Conservation (phyloP, 768 basidiomycete species). For the Boletus rubropictus region DNA sequence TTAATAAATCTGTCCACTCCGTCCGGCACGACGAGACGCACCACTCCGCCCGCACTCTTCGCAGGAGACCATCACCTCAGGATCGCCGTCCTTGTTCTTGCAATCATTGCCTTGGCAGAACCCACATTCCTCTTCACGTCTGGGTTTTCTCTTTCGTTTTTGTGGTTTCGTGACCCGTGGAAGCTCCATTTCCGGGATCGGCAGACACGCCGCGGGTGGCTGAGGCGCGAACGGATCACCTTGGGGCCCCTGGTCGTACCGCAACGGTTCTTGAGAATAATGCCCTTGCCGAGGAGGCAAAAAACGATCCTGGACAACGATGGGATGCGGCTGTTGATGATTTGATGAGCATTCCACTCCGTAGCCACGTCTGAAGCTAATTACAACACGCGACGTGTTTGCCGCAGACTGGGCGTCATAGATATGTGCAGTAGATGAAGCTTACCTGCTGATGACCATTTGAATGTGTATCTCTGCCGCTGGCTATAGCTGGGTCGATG, state of each 20-base stretch:
- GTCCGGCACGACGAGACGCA: constrained; percentile 29
- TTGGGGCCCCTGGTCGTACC: constrained; percentile 70
- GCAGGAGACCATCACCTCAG: constrained; percentile 75
- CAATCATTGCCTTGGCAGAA: constrained; percentile 68
- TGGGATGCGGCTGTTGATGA: constrained; percentile 21
- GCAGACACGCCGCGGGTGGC: constrained; percentile 46
- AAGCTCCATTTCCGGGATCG: constrained; percentile 41
- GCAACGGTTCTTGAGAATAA: constrained; percentile 34
- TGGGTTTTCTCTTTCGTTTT: constrained; percentile 42
- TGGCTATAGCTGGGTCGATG: constrained; percentile 50
- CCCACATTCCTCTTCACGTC: constrained; percentile 64
- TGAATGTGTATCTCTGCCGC: constrained; percentile 17
- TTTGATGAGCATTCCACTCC: constrained; percentile 18
- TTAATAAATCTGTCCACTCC: background rate
- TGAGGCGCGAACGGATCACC: constrained; percentile 80
- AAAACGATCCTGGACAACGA: constrained; percentile 30
- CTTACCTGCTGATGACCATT: constrained; percentile 35
- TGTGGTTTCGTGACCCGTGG: constrained; percentile 38
- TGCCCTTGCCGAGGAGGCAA: constrained; percentile 9
- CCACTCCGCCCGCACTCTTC: constrained; percentile 80
- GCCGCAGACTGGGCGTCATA: constrained; percentile 20
- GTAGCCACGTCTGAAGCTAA: constrained; percentile 24
- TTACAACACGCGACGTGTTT: constrained; percentile 70
- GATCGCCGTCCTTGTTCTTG: constrained; percentile 49
- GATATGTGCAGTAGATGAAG: constrained; percentile 19